These are phyloP conservation scores for Nothophytophthora sp. DNA, from an alignment of 352 stramenopile species.

Conservation along the genomic window DNA sequence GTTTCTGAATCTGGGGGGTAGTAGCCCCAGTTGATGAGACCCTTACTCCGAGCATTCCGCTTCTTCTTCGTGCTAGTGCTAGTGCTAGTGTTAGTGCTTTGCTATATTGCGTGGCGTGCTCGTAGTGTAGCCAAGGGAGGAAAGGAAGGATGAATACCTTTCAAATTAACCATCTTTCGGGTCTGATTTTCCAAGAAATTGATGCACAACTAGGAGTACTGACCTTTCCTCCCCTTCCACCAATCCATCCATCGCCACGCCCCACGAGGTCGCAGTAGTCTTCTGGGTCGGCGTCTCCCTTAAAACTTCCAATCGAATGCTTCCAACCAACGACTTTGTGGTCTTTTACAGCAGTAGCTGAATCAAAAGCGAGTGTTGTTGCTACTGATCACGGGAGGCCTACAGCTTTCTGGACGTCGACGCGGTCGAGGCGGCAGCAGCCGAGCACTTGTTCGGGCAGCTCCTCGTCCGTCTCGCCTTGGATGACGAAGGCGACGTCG, in stretches of 20 bases:
- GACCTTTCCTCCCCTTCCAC: constrained; percentile 53
- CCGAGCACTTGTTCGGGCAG: constrained; percentile 86
- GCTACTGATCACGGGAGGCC: constrained; percentile 49
- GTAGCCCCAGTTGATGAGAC: constrained; percentile 84
- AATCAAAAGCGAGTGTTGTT: too few species aligned
- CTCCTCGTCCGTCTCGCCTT: constrained; percentile 87
- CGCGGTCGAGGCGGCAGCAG: constrained; percentile 76
- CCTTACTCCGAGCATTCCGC: constrained; percentile 72
- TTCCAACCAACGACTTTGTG: neutral
- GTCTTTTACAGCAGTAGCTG: too few species aligned
- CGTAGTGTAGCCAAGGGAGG: constrained; percentile 2
- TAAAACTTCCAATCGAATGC: too few species aligned
- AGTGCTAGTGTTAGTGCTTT: too few species aligned
- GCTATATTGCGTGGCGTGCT: neutral
- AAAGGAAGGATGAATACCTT: constrained; percentile 83
- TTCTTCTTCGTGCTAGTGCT: constrained; percentile 6
- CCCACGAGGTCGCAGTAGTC: neutral
- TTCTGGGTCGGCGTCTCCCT: too few species aligned
- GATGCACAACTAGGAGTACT: constrained; percentile 84
- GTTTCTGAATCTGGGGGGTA: constrained; percentile 90
- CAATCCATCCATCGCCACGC: neutral
- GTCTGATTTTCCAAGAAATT: constrained; percentile 87
- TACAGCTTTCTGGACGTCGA: constrained; percentile 69
- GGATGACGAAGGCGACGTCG: constrained; percentile 86
- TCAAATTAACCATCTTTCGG: constrained; percentile 91